These are phyloP conservation scores for Tillandsia leiboldiana DNA, from an alignment of 176 grass and related monocot species.

Conservation along the genomic window DNA sequence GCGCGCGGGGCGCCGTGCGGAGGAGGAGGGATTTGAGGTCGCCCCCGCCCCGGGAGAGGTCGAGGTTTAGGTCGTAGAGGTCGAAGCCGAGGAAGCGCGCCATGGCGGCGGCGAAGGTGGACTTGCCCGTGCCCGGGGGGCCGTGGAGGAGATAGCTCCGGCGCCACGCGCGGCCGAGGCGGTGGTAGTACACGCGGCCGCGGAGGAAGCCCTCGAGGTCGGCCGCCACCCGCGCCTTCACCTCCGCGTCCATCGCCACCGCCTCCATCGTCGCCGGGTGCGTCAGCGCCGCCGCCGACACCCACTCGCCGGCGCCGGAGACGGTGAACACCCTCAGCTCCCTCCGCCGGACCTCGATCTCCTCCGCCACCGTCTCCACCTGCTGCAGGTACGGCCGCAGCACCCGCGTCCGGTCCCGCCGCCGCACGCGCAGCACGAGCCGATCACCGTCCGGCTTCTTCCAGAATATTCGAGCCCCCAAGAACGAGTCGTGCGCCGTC, in stretches of 20 bases:
- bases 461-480: conserved; percentile 69
- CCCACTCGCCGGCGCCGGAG: conserved; percentile 16
- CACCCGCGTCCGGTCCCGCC: conserved; percentile 70
- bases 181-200: conserved; percentile 74
- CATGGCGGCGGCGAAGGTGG: conserved; percentile 84
- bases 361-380: conserved; percentile 72
- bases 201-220: conserved; percentile 83
- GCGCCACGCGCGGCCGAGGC: conserved; percentile 82
- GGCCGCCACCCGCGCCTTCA: conserved; percentile 49
- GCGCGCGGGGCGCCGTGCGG: conserved; percentile 53
- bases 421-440: conserved; percentile 67
- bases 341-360: conserved; percentile 53
- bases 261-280: conserved; percentile 83
- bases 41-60: conserved; percentile 25
- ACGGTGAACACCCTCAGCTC: conserved; percentile 54
- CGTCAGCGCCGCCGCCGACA: conserved; percentile 48
- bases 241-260: conserved; percentile 74
- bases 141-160: conserved; percentile 96
- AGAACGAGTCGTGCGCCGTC: conserved; percentile 54
- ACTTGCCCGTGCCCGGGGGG: conserved; percentile 65
- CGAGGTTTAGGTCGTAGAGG: conserved; percentile 82
- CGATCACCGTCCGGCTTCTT: conserved; percentile 30
- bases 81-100: conserved; percentile 82
- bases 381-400: conserved; percentile 86
- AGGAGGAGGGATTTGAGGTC: conserved; percentile 72